A percentile compares a stretch with the other conserved stretches of the same genome.
These are phyloP conservation scores for Boletus coccyginus DNA, from an alignment of 768 basidiomycete species.

Conservation along the genomic window DNA sequence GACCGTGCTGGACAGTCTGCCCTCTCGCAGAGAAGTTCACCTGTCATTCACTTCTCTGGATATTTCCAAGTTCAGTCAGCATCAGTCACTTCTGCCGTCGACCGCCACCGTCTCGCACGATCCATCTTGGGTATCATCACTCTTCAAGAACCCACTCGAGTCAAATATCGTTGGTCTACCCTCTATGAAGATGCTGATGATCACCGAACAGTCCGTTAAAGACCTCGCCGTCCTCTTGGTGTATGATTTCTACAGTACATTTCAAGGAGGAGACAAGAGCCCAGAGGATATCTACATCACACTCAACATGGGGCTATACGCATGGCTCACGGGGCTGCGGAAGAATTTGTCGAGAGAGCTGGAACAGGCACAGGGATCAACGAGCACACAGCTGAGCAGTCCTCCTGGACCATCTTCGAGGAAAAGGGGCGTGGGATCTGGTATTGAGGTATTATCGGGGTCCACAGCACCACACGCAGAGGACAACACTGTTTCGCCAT, in stretches of 20 bases:
- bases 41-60: conserved; percentile 75
- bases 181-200: conserved; percentile 80
- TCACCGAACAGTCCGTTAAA: conserved; percentile 56
- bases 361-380: conserved; percentile 63
- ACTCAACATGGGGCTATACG: conserved; percentile 76
- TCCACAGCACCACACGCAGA: conserved; percentile 5
- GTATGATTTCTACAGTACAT: conserved; percentile 74
- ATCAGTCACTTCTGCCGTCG: conserved; percentile 46
- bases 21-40: conserved; percentile 61
- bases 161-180: conserved; percentile 80
- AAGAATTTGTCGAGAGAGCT: conserved; percentile 76
- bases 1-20: conserved; percentile 46
- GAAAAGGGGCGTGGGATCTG: conserved; percentile 34
- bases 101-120: conserved; percentile 40
- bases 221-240: conserved; percentile 42
- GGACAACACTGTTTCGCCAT: not conserved
- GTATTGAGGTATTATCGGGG: conserved; percentile 9
- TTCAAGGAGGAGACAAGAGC: conserved; percentile 53
- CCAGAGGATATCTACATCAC: conserved; percentile 83
- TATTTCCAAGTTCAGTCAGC: conserved; percentile 70
- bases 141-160: conserved; percentile 61
- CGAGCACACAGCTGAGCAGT: conserved; percentile 45
- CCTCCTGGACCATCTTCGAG: conserved; percentile 29
- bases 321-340: conserved; percentile 75
- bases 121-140: conserved; percentile 55